Evolutionary conservation across 768 basidiomycete genomes (phyloP), one percentile per base, ranked within the genome.

Genomic region (Leccinum longicurvipes): DNA sequence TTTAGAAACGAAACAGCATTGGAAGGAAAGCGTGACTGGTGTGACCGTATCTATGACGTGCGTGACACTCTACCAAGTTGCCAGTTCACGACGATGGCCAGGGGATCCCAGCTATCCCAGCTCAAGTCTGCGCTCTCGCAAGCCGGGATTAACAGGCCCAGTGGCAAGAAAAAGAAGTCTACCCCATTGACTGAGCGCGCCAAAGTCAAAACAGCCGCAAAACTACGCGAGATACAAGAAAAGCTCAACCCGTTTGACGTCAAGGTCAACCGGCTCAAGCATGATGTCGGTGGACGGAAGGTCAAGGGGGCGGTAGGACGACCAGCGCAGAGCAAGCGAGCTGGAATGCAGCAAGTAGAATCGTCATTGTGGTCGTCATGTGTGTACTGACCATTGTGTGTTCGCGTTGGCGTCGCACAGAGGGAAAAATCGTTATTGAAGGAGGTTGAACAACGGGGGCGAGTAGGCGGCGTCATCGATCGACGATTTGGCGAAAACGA

Each of bases 401-500:
- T 15, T 0, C 17, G 47, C 45, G 10, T 55, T 10, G 31, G 25
- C 34, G 25, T 49, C 2, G 25, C 9, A 10, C 39, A 97, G 94
- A 78, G 96, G 47, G 91, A 89, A 71, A 88, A 88, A 77, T 89
- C 86, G 0, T 75, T 99, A 23, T 73, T 98, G 52, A 94, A 93
- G 57, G 94, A 98, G 73, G 88, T 85, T 51, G 83, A 92, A 57
- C 82, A 89, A 49, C 87, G 85, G 61, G 85, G 83, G 47, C 88
- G 85, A 60, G 85, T 89, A 10, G 95, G 94, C 6, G 91, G 94
- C 6, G 86, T 99, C 55, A 75, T 95, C 54, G 97, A 99, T 73
- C 83, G 92, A 50, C 87, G 97, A 19, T 98, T 98, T 67, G 97
- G 97, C 74, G 97, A 99, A 81, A 87, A 91, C 67, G 86, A 98